phyloP scores from a whole-genome alignment of 1,139 yeast species.

The Candida pseudoviswanathii region DNA sequence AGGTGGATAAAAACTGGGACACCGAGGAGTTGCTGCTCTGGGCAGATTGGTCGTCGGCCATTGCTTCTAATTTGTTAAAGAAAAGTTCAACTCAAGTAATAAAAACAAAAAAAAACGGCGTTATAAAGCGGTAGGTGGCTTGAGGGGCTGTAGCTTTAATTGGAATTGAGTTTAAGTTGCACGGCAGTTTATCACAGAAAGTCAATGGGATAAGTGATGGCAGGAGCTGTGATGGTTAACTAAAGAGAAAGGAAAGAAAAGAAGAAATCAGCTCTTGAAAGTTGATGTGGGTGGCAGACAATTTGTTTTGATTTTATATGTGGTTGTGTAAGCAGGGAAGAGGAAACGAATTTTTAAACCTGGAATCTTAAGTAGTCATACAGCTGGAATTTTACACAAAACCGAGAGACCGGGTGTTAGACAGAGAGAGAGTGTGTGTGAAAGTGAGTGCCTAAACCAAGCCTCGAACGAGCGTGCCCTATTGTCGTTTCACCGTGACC shows the following conservation, averaged over 20 bases:
- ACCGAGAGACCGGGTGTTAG: not conserved
- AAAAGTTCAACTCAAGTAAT: too few relatives aligned
- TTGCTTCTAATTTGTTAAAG: not conserved
- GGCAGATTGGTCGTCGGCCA: conserved; percentile 8
- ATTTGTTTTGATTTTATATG: conserved; percentile 4
- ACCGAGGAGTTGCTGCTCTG: conserved; percentile 21
- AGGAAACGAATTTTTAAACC: not conserved
- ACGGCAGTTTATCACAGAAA: not conserved
- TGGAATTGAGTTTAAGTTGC: not conserved
- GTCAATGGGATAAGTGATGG: not conserved
- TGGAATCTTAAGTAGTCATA: not conserved
- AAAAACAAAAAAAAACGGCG: not conserved
- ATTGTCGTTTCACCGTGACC: too few relatives aligned
- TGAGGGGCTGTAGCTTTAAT: too few relatives aligned
- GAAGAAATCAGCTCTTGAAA: not conserved
- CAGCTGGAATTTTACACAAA: conserved; percentile 4
- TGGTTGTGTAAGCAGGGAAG: not conserved
- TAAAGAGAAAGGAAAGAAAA: not conserved
- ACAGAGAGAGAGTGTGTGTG: too few relatives aligned
- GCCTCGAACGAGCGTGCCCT: too few relatives aligned
- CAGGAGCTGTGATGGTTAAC: not conserved
- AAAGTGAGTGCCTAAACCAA: too few relatives aligned
- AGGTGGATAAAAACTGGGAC: conserved; percentile 43
- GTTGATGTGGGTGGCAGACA: not conserved
- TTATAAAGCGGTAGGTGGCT: too few relatives aligned